Percentiles rank a stretch among this genome's conserved stretches.
Conservation (phyloP, 257 asterid genomes). For the Capsicum chinense region DNA sequence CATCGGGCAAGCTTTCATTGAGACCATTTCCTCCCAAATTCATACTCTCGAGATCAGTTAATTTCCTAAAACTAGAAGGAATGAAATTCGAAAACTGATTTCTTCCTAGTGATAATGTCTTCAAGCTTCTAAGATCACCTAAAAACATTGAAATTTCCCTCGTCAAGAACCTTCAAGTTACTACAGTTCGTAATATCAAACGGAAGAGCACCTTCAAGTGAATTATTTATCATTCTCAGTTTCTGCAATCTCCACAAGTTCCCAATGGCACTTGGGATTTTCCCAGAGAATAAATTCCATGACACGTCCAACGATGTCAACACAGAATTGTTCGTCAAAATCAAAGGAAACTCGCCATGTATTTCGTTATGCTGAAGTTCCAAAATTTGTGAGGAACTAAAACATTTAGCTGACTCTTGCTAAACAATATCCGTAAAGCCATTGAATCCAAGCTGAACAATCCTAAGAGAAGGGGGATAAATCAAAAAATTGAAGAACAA, state of each 20-base stretch:
- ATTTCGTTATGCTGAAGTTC: slow-evolving; percentile 54
- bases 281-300: slow-evolving; percentile 56
- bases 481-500: slow-evolving; percentile 59
- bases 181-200: slow-evolving; percentile 47
- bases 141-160: slow-evolving; percentile 56
- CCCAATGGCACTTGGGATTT: slow-evolving; percentile 54
- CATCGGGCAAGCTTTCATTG: slow-evolving; percentile 54
- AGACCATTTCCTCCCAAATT: slow-evolving; percentile 52
- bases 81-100: slow-evolving; percentile 54
- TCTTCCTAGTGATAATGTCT: slow-evolving; percentile 53
- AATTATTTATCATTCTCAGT: slow-evolving; percentile 57
- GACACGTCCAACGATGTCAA: slow-evolving; percentile 61
- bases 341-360: slow-evolving; percentile 48
- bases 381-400: slow-evolving; percentile 49
- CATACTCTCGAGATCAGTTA: slow-evolving; percentile 53
- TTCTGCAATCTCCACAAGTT: slow-evolving; percentile 55
- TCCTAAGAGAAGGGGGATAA: slow-evolving; percentile 55
- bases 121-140: slow-evolving; percentile 45
- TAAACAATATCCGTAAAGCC: slow-evolving; percentile 50
- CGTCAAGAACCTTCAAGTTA: slow-evolving; percentile 49
- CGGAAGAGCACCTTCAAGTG: slow-evolving; percentile 58
- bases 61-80: slow-evolving; percentile 50
- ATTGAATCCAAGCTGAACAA: slow-evolving; percentile 64
- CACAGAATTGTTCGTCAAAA: slow-evolving; percentile 44
- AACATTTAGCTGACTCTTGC: slow-evolving; percentile 44